Base-by-base conservation (phyloP, 2,329 filamentous ascomycete genomes). In the Xylaria sp. region DNA sequence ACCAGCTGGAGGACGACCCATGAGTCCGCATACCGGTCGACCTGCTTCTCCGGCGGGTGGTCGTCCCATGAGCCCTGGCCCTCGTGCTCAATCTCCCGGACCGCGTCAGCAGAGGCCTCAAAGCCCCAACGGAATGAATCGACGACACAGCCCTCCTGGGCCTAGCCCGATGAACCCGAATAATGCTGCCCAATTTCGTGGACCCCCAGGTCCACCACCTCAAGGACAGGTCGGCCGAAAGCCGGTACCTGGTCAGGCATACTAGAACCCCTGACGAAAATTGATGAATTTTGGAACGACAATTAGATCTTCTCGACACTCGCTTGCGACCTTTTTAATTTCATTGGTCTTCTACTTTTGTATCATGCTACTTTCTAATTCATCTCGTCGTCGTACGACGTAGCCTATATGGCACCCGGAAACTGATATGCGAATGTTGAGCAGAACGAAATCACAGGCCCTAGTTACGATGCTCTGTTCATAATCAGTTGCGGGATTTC, bases 241-340 rank as follows among this genome's bases (percentile, higher is more conserved):
- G 77, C 86, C 87, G 31, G 84, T 89, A 50, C 86, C 87, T 6
- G 86, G 86, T 44, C 86, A 88, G 77, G 85, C 86, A 3, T 84
- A 84, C 65, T 87, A 75, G 72, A 62, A 39, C 51, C 10, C 67
- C 72, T 75, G 70, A 77, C 72, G 73, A 76, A 73, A 70, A 60
- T 73, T 78, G 69, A 78, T 65, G 76, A 78, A 76, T 66, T 69
- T 71, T 62, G 71, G 71, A 76, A 76, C 60, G 72, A 76, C 70
- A 75, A 69, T 74, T 72, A 73, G 65, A 69, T 44, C 66, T 80
- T 81, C 79, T 80, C 74, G 69, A 78, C 79, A 75, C 75, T 80
- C 79, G 70, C 72, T 80, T 76, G 74, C 72, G 74, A 76, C 70
- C 62, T 66, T 67, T 72, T 76, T 72, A 52, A 31, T 72, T 74